phyloP scores from a whole-genome alignment of 75 land plant species.

The Pinus tabuliformis region DNA sequence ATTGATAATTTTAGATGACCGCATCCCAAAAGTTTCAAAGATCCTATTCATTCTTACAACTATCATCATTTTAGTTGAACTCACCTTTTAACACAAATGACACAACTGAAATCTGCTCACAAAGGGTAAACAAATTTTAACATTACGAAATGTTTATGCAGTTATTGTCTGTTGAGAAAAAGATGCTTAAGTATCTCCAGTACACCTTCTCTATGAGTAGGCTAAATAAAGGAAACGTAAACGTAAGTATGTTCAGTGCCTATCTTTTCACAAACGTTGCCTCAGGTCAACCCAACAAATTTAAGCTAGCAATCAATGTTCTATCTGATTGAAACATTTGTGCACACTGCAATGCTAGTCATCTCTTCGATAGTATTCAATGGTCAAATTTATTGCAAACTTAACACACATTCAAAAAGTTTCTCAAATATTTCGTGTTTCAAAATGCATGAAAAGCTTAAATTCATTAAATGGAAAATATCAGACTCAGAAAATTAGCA shows the following conservation, averaged over 20 bases:
- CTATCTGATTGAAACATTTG: background rate
- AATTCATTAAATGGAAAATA: background rate
- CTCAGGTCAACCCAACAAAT: background rate
- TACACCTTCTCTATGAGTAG: background rate
- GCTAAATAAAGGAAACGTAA: background rate
- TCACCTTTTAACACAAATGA: background rate
- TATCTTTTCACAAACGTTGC: background rate
- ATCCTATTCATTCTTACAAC: background rate
- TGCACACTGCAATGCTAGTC: background rate
- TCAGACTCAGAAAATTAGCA: background rate
- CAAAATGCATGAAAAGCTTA: background rate
- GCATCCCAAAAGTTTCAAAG: background rate
- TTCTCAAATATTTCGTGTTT: background rate
- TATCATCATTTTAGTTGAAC: background rate
- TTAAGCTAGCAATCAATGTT: background rate
- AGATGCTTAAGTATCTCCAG: background rate
- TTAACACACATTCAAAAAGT: background rate
- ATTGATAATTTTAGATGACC: too few relatives aligned
- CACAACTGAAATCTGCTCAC: background rate
- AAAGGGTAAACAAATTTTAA: background rate
- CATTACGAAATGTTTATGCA: background rate
- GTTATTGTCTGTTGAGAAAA: background rate
- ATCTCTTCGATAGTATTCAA: background rate
- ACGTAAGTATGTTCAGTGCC: background rate
- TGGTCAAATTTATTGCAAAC: background rate